Base-by-base conservation (phyloP, 75 land plant genomes). In the Chamaecyparis obtusa region DNA sequence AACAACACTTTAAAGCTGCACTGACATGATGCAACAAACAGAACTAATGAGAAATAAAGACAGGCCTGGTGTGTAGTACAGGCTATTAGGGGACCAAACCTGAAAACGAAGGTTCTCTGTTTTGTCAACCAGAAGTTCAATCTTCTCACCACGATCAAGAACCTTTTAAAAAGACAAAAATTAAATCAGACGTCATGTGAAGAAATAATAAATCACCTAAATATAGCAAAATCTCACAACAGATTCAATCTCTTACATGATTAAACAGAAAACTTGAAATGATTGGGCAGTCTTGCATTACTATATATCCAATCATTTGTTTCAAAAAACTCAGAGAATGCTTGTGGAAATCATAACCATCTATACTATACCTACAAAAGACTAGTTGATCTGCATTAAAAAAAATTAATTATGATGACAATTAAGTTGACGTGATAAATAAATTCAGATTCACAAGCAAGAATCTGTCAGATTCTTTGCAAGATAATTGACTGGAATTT, bases 71-170 rank as follows among this genome's bases (percentile, higher is more conserved):
- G 54, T n/a, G 77, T 46, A 78, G 19, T 37, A 21, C 44, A 71
- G 19, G 9, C 35, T 86, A 77, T 33, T 19, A 39, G 21, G 17
- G 17, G 19, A 87, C 57, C 90, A n/a, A n/a, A 95, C 97, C 93
- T 95, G 97, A 71, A 92, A 94, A 5, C 94, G 95, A 83, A 95
- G 93, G 85, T 95, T 95, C 39, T 95, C 97, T 46, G 95, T 93
- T 88, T 95, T 95, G 86, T 95, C 97, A 87, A 95, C 97, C 56
- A 95, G 88, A 82, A 95, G 89, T 86, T 95, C 97, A 85, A 95
- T 95, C 89, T 95, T 95, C 90, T 95, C 96, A 9, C 96, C 95
- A 69, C 95, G 93, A 84, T 94, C 96, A 85, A 94, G 90, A 83
- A 95, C 96, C 95, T 95, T 75, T 41, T 82, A 39, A 80, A 87